Percentiles rank a stretch among this genome's conserved stretches.
Evolutionary conservation across 2,329 filamentous ascomycete species (phyloP).

Genomic region (Pestalotiopsis sp.): DNA sequence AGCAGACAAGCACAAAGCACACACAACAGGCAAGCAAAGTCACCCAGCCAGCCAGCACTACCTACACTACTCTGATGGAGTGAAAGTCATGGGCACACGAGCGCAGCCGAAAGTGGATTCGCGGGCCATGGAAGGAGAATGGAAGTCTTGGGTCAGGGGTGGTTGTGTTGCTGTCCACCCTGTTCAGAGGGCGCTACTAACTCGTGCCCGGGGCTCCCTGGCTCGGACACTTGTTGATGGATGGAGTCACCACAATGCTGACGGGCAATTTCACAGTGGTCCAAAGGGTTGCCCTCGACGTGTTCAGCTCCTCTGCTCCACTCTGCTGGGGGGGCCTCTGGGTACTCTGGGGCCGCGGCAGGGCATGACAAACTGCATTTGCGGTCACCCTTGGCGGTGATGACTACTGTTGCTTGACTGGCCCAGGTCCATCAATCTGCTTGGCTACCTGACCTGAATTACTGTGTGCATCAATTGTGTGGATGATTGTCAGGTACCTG

Average conservation of each 20-base stretch:
- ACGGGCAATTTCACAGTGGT: neutral
- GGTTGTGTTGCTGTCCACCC: no score
- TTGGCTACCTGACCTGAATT: neutral
- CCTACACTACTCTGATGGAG: no score
- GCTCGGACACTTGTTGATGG: neutral
- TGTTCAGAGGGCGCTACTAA: neutral
- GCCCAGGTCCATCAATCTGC: neutral
- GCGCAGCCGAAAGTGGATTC: constrained; percentile 4
- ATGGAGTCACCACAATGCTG: neutral
- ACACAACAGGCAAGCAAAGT: no score
- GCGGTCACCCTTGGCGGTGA: neutral
- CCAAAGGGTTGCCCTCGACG: neutral
- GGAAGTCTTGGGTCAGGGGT: neutral
- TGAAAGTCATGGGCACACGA: neutral
- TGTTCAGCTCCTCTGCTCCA: neutral
- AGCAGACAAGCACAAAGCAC: no score
- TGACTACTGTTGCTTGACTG: neutral
- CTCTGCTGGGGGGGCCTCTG: no score
- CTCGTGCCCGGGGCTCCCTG: neutral
- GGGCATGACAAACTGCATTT: neutral
- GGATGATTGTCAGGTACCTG: neutral
- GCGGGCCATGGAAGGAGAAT: neutral
- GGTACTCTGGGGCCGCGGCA: neutral
- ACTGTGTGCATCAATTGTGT: neutral
- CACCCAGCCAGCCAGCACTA: no score